These are phyloP conservation scores for Globisporangium splendens DNA, from an alignment of 352 stramenopile genomes.

Conservation along the genomic window DNA sequence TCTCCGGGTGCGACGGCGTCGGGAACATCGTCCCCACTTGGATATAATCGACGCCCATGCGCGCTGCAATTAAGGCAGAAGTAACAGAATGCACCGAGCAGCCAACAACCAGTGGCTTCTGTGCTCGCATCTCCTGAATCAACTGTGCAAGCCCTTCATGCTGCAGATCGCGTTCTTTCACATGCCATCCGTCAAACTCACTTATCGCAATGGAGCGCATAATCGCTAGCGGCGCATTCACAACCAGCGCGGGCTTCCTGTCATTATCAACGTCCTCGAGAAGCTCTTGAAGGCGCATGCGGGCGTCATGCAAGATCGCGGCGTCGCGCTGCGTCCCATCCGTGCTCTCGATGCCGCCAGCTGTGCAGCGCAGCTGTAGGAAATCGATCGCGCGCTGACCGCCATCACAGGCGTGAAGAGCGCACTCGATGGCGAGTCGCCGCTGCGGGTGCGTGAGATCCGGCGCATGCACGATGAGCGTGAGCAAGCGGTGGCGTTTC, in stretches of 20 bases:
- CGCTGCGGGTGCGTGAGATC: constrained; percentile 9
- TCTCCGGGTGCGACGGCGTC: constrained; percentile 47
- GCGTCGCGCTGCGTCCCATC: background rate
- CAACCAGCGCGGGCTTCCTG: constrained; percentile 5
- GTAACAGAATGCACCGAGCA: constrained; percentile 41
- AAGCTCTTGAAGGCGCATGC: background rate
- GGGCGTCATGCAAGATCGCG: background rate
- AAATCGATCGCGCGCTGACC: constrained; percentile 17
- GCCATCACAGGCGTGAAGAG: background rate
- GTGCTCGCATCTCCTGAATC: background rate
- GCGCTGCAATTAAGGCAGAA: constrained; percentile 19
- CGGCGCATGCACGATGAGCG: constrained; percentile 25
- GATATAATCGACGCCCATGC: constrained; percentile 32
- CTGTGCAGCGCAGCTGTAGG: constrained; percentile 23
- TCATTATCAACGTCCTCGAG: background rate
- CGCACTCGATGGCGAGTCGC: constrained; percentile 1
- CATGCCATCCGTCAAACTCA: constrained; percentile 17
- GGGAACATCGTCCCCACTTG: constrained; percentile 61
- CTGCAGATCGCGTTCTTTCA: constrained; percentile 24
- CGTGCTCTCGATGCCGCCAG: background rate
- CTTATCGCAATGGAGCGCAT: background rate
- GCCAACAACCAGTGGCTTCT: constrained; percentile 14
- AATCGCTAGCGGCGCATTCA: constrained; percentile 12
- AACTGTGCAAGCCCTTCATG: background rate
- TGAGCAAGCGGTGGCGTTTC: constrained; percentile 8